phyloP scores from a whole-genome alignment of 768 basidiomycete species.

The Udeniomyces megalosporus region DNA sequence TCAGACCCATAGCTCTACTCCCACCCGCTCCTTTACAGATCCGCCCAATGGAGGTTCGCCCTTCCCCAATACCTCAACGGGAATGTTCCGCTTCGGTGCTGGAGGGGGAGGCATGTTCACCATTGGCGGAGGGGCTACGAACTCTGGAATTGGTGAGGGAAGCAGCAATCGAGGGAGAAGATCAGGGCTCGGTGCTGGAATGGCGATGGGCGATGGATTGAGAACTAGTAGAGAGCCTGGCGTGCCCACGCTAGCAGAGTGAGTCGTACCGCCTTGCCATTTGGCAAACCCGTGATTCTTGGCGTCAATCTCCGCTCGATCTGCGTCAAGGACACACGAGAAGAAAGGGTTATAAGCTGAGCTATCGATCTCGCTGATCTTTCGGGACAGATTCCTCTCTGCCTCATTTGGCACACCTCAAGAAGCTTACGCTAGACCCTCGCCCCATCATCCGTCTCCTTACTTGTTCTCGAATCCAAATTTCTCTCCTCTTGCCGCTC shows the following conservation, averaged over 20 bases:
- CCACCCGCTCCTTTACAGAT: no score
- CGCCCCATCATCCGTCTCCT: not conserved
- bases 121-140: conserved; percentile 10
- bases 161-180: not conserved
- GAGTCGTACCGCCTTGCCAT: not conserved
- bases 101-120: conserved; percentile 7
- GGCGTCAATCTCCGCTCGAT: no score
- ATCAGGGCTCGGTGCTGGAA: not conserved
- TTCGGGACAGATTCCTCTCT: not conserved
- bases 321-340: no score
- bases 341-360: no score
- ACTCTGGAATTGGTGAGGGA: not conserved
- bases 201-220: not conserved
- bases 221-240: not conserved
- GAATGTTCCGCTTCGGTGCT: conserved; percentile 10
- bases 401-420: not conserved
- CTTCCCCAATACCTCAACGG: no score
- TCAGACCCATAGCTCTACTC: not conserved
- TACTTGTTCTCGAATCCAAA: no score
- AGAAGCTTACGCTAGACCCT: not conserved
- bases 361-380: not conserved
- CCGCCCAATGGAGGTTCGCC: no score
- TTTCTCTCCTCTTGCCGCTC: no score
- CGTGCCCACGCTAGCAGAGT: conserved; percentile 12
- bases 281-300: no score